Base-by-base conservation (phyloP, 768 basidiomycete genomes). In the Termitomyces sp. region DNA sequence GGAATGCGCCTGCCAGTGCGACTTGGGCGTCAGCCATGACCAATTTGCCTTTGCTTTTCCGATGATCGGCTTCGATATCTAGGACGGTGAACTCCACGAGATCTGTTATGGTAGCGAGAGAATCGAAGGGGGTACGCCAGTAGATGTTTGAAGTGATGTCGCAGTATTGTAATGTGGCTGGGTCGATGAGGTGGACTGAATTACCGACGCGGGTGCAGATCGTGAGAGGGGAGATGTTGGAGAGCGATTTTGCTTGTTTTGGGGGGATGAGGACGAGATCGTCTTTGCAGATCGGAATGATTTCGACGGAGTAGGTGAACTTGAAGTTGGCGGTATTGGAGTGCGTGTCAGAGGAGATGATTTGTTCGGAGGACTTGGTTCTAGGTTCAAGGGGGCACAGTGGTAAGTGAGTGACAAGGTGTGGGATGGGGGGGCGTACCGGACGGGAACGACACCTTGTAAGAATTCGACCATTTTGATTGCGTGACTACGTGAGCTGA, bases 401-500 rank as follows among this genome's bases (percentile, higher is more conserved):
- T 37, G 28, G 19, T 35, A 10, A 19, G 12, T 32, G 2, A n/a
- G 11, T 17, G 15, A 51, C n/a, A 57, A 11, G 12, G 17, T 14
- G 12, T 32, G n/a, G 9, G 12, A 6, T 1, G 11, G 22, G 53
- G 48, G 21, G 51, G 45, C 86, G 61, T 61, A 95, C 94, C 88
- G 78, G 37, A 90, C 80, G 1, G 97, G 97, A 0, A 93, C 93
- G 5, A 96, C 90, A 12, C 91, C 80, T 8, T 78, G 73, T 60
- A 99, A 73, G 68, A 99, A 98, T 53, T 98, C 97, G 0, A 89
- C 84, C 96, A 98, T 98, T 71, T 96, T 96, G 64, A 95, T 78
- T 0, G 94, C 96, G 65, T 94, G 93, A 67, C 85, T 92, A 55
- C 93, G 80, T 48, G 86, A 84, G 46, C 89, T 84, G 72, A 96